Evolutionary conservation across 441 rosid genomes (phyloP), one percentile per base, ranked within the genome.

Genomic region (Gossypium schwendimanii): DNA sequence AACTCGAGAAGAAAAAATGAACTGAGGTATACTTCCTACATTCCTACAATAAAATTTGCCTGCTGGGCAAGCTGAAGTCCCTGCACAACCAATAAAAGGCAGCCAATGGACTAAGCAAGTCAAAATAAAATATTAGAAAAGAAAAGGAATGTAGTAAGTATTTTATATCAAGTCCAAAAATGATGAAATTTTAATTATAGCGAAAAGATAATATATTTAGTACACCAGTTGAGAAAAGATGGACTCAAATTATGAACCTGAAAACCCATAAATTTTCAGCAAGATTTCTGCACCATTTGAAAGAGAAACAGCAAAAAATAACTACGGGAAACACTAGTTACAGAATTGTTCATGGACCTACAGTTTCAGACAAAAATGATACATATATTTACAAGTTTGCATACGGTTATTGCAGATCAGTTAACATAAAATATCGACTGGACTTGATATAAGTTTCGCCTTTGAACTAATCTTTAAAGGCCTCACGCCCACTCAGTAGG

Each of bases 11-110:
- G 97, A 86, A 65, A 81, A 89, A 70, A 91, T 81, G 53, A 94
- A 91, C 50, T 65, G 81, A 0, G 97, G 98, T 20, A 77, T 83
- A 75, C 89, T 91, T 77, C 98, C 98, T 14, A 80, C 75, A 77
- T 94, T 91, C 77, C 84, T 81, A 78, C 97, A 94, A 76, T 94
- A 92, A 77, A 94, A 94, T 78, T 83, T 94, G 6, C 87, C 94
- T 12, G 82, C 78, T 10, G 97, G 92, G 79, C 98, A 94, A 66
- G 97, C 97, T 20, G 98, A 84, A 57, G 97, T 94, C 77, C 97
- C 97, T 94, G 89, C 70, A 78, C 71, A 78, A 69, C 78, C 61
- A 78, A 33, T 6, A 71, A 60, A 73, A 77, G 66, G 39, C 26
- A 36, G 63, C 74, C 63, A 39, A 71, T 76, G 73, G 23, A 78